A percentile compares a stretch with the other conserved stretches of the same genome.
These are phyloP conservation scores for Debaryomyces tyrocola DNA, from an alignment of 805 yeast species.

Conservation along the genomic window DNA sequence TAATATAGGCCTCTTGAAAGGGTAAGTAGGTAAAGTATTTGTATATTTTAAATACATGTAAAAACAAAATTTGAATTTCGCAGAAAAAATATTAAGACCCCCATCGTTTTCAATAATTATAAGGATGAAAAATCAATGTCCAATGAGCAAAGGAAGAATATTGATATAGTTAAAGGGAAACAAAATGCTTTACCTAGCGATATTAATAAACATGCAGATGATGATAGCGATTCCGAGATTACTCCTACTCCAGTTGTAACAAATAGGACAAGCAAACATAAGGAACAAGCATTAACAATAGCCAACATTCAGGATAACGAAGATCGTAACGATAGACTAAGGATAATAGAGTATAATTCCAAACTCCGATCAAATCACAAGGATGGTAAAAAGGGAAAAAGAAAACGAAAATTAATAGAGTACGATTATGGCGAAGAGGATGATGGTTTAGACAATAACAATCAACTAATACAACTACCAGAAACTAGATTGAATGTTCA, in stretches of 20 bases:
- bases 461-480: not conserved
- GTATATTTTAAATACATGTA: not conserved
- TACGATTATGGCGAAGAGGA: slow-evolving; percentile 1
- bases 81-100: not conserved
- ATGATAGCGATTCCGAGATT: no score
- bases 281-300: not conserved
- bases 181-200: no score
- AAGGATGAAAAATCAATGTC: no score
- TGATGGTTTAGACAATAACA: slow-evolving; percentile 1
- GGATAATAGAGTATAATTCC: not conserved
- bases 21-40: not conserved
- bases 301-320: slow-evolving; percentile 12
- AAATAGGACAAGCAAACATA: no score
- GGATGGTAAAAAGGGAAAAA: not conserved
- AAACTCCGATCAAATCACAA: not conserved
- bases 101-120: no score
- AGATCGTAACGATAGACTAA: slow-evolving; percentile 14
- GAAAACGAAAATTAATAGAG: not conserved
- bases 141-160: no score
- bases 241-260: no score
- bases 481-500: not conserved
- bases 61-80: not conserved
- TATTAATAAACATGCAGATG: no score
- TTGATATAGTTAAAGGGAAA: no score
- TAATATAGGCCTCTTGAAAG: not conserved